These are phyloP conservation scores for Pichia phayaonensis DNA, from an alignment of 805 yeast species.

Conservation along the genomic window DNA sequence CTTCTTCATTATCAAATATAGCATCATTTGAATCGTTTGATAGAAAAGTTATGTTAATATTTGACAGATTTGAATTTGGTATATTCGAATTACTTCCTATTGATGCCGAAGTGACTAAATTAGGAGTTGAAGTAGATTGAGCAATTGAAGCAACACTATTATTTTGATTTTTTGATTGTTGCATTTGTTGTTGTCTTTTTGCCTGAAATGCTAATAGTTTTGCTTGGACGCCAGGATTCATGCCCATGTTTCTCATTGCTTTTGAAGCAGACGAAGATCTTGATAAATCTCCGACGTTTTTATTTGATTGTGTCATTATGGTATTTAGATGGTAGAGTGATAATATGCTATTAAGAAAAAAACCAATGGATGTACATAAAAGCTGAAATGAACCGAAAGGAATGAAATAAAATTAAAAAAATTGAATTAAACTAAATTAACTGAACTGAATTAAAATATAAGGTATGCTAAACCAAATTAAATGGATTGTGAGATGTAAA, in stretches of 20 bases:
- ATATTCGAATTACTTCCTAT: background rate
- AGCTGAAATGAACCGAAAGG: no score
- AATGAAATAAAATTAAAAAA: background rate
- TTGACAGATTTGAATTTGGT: background rate
- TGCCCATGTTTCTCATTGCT: constrained; percentile 23
- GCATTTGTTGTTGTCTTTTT: constrained; percentile 44
- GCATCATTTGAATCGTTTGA: background rate
- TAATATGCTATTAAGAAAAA: background rate
- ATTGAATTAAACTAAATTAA: background rate
- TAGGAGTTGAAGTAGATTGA: background rate
- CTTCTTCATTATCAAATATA: constrained; percentile 3
- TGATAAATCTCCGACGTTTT: constrained; percentile 1
- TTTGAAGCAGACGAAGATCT: constrained; percentile 8
- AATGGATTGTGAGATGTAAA: background rate
- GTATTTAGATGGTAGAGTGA: background rate
- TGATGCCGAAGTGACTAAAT: background rate
- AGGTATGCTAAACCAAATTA: background rate
- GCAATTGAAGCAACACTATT: background rate
- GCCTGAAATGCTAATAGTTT: constrained; percentile 82
- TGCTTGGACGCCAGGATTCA: constrained; percentile 79
- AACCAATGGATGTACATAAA: background rate
- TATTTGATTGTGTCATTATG: background rate
- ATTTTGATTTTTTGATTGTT: constrained; percentile 7
- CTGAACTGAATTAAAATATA: background rate
- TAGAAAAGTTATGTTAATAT: background rate